Evolutionary conservation across 2,329 filamentous ascomycete genomes (phyloP).

Genomic region (Sporothrix humicola): DNA sequence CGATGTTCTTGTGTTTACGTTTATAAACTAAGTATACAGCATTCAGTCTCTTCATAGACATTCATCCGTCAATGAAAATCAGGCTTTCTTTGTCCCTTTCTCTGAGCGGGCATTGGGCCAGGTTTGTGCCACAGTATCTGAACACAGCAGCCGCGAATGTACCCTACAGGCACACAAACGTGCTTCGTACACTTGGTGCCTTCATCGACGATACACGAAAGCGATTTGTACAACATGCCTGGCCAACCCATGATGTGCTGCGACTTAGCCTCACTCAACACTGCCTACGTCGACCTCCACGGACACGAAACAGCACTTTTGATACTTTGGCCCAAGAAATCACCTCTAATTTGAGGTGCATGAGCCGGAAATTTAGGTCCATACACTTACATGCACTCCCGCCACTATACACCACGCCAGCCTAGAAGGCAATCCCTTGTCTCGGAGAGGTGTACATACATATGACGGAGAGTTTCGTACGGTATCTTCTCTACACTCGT

Average conservation of each 20-base stretch:
- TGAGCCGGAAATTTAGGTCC: background rate
- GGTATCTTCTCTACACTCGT: background rate
- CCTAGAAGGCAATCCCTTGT: background rate
- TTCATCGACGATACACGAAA: background rate
- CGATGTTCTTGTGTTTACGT: background rate
- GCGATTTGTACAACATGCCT: too few relatives aligned
- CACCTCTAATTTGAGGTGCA: slow-evolving; percentile 10
- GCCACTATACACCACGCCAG: background rate
- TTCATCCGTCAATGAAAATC: background rate
- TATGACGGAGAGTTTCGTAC: background rate
- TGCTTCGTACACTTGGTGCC: too few relatives aligned
- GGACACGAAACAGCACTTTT: background rate
- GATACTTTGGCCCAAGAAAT: background rate
- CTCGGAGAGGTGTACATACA: background rate
- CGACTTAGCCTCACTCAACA: too few relatives aligned
- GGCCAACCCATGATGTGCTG: too few relatives aligned
- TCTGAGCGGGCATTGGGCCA: too few relatives aligned
- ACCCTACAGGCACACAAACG: too few relatives aligned
- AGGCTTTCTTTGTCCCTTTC: too few relatives aligned
- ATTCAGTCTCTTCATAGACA: too few relatives aligned
- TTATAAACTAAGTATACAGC: background rate
- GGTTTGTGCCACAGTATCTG: background rate
- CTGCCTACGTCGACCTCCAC: background rate
- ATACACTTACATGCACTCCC: background rate
- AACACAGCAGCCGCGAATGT: background rate